Percentiles rank a stretch among this genome's conserved stretches.
Conservation (phyloP, 345 rosid genomes). For the Lepidium aucheri region DNA sequence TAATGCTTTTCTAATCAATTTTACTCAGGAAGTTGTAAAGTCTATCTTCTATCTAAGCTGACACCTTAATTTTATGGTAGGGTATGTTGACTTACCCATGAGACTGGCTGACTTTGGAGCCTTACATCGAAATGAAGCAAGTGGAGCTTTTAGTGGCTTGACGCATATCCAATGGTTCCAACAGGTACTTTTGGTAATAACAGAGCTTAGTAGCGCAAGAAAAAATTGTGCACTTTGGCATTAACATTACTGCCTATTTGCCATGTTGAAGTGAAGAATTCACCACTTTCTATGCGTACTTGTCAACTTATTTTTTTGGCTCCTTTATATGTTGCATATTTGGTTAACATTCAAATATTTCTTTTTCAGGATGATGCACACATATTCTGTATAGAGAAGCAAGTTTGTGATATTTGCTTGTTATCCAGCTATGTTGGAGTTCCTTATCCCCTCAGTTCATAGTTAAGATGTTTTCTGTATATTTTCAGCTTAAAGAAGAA, state of each 20-base stretch:
- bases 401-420: slow-evolving; percentile 34
- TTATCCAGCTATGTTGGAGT: neutral
- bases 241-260: neutral
- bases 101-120: too few species aligned
- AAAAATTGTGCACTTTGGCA: neutral
- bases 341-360: neutral
- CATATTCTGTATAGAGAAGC: slow-evolving; percentile 27
- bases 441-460: neutral
- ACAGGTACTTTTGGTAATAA: too few species aligned
- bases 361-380: slow-evolving; percentile 78
- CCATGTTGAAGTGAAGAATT: neutral
- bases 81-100: too few species aligned
- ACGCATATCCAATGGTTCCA: too few species aligned
- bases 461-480: neutral
- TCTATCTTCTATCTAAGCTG: too few species aligned
- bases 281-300: slow-evolving; percentile 3
- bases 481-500: slow-evolving; percentile 61
- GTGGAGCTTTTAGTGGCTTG: too few species aligned
- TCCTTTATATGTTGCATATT: neutral
- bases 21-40: too few species aligned
- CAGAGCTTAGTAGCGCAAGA: neutral
- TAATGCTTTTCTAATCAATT: too few species aligned
- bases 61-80: too few species aligned
- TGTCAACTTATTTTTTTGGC: neutral
- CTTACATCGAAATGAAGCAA: too few species aligned